A percentile compares a stretch with the other conserved stretches of the same genome.
These are phyloP conservation scores for Penicillium taxi DNA, from an alignment of 495 filamentous ascomycete genomes.

Conservation along the genomic window DNA sequence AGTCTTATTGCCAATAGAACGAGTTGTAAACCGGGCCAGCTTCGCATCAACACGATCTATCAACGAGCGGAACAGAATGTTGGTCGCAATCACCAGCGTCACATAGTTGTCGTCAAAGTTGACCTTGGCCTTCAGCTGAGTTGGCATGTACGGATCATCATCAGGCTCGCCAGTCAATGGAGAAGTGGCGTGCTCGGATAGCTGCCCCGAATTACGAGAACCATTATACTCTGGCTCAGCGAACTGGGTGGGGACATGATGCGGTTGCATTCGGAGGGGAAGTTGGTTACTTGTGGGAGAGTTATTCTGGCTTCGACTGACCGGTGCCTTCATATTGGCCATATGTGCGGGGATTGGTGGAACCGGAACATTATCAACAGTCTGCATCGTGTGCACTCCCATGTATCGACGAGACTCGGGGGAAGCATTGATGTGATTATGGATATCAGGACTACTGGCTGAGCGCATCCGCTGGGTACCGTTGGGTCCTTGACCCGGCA, in stretches of 20 bases:
- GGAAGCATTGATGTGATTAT: slow-evolving; percentile 38
- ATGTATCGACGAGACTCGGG: slow-evolving; percentile 41
- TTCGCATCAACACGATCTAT: slow-evolving; percentile 97
- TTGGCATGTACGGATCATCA: slow-evolving; percentile 37
- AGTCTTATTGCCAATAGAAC: slow-evolving; percentile 67
- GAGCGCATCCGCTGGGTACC: slow-evolving; percentile 53
- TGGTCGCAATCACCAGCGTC: slow-evolving; percentile 85
- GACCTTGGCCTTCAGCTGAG: slow-evolving; percentile 89
- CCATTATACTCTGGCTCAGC: slow-evolving; percentile 35
- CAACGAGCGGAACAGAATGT: slow-evolving; percentile 84
- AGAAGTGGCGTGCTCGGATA: slow-evolving; percentile 33
- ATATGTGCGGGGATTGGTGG: slow-evolving; percentile 55
- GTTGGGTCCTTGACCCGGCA: slow-evolving; percentile 50
- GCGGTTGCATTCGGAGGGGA: slow-evolving; percentile 38
- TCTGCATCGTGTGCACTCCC: slow-evolving; percentile 55
- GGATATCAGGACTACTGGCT: slow-evolving; percentile 63
- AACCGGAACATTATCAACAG: slow-evolving; percentile 57
- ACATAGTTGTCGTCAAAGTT: slow-evolving; percentile 77
- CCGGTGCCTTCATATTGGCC: slow-evolving; percentile 48
- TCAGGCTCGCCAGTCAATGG: slow-evolving; percentile 30
- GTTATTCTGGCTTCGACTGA: slow-evolving; percentile 61
- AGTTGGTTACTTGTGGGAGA: slow-evolving; percentile 50
- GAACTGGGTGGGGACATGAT: slow-evolving; percentile 27
- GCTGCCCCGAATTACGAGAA: slow-evolving; percentile 16
- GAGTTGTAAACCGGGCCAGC: slow-evolving; percentile 70